These are phyloP conservation scores for Cercophora newfieldiana DNA, from an alignment of 495 filamentous ascomycete species.

Conservation along the genomic window DNA sequence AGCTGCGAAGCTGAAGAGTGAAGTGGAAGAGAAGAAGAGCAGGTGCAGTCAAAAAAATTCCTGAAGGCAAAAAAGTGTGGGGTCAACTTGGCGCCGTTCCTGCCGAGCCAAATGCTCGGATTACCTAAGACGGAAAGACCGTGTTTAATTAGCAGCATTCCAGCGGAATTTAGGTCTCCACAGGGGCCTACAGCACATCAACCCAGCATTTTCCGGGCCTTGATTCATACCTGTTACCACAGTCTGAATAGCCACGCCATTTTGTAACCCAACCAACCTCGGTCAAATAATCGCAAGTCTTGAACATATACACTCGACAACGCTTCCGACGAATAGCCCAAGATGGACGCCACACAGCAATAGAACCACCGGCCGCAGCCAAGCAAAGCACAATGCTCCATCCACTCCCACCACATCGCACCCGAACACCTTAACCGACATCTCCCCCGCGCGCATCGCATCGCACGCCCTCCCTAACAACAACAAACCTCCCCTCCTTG, in stretches of 20 bases:
- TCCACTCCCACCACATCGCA: background rate
- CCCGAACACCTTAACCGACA: background rate
- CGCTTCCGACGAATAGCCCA: background rate
- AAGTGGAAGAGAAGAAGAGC: slow-evolving; percentile 19
- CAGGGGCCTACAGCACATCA: too few relatives aligned
- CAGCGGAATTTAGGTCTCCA: background rate
- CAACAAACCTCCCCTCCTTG: background rate
- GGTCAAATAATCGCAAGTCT: background rate
- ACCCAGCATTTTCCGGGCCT: background rate
- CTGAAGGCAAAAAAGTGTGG: background rate
- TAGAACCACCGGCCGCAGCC: background rate
- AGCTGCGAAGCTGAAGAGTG: slow-evolving; percentile 21
- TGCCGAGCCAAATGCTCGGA: background rate
- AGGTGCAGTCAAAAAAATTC: background rate
- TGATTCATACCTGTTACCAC: background rate
- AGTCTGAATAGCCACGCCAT: slow-evolving; percentile 1
- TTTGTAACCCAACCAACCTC: background rate
- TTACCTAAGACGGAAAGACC: background rate
- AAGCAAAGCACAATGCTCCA: background rate
- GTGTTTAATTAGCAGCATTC: background rate
- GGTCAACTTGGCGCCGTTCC: background rate
- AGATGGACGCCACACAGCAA: background rate
- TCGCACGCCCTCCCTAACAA: background rate
- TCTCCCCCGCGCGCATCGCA: background rate
- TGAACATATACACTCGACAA: background rate